phyloP scores from a whole-genome alignment of 2,329 filamentous ascomycete genomes.

The Fusarium sp. region DNA sequence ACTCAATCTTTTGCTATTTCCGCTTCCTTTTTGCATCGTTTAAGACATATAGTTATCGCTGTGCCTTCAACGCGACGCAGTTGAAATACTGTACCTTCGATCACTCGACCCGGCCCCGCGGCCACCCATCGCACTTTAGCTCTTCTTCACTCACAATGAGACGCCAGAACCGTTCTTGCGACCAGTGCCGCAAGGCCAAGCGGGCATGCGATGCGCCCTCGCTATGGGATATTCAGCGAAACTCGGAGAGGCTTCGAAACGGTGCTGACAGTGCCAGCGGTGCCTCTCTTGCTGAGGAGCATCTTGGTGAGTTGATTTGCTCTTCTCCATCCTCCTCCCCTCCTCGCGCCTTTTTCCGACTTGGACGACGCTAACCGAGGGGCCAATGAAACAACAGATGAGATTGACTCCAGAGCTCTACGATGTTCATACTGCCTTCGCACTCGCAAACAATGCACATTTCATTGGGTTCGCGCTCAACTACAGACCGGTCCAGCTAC shows the following conservation, averaged over 20 bases:
- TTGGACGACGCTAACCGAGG: slow-evolving; percentile 43
- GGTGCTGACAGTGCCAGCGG: slow-evolving; percentile 38
- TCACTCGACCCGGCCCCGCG: slow-evolving; percentile 7
- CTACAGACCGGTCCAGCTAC: slow-evolving; percentile 45
- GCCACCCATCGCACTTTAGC: slow-evolving; percentile 16
- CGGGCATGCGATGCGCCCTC: slow-evolving; percentile 49
- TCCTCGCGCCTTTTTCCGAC: slow-evolving; percentile 35
- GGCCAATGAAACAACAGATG: slow-evolving; percentile 42
- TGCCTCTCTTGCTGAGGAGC: slow-evolving; percentile 47
- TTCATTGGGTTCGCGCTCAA: slow-evolving; percentile 49
- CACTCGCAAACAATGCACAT: slow-evolving; percentile 49
- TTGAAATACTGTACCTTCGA: slow-evolving; percentile 5
- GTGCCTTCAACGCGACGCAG: slow-evolving; percentile 27
- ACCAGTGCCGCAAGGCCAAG: slow-evolving; percentile 50
- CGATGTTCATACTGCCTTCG: slow-evolving; percentile 49
- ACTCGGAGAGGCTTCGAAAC: slow-evolving; percentile 45
- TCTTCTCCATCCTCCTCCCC: slow-evolving; percentile 15
- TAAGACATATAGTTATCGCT: slow-evolving; percentile 18
- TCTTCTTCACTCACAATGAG: slow-evolving; percentile 41
- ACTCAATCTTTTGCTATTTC: slow-evolving; percentile 12
- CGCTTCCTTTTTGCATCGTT: neutral
- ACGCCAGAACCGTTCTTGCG: slow-evolving; percentile 49
- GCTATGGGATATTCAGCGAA: slow-evolving; percentile 49
- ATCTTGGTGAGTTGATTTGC: slow-evolving; percentile 44
- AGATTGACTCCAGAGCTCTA: slow-evolving; percentile 48